phyloP scores from a whole-genome alignment of 345 rosid species.

The Dipteronia dyeriana region DNA sequence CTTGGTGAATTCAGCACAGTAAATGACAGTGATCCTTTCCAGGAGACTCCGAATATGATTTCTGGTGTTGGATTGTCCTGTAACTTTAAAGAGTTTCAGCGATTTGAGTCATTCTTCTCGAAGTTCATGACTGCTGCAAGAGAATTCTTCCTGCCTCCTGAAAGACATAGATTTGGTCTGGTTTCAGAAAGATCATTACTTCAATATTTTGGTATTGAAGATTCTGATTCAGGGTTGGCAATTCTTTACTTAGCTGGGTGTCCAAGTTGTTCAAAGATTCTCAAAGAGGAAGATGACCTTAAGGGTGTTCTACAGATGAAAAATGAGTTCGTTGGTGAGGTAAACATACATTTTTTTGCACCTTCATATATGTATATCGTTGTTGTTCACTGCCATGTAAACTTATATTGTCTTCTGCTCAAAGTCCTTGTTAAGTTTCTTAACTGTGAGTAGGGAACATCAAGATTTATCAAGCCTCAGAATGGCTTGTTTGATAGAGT shows the following conservation, averaged over 20 bases:
- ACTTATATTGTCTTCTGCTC: neutral
- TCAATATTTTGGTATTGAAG: conserved; percentile 50
- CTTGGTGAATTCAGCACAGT: conserved; percentile 49
- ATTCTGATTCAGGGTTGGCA: conserved; percentile 63
- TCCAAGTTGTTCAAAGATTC: conserved; percentile 66
- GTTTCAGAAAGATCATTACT: conserved; percentile 63
- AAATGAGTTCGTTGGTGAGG: conserved; percentile 65
- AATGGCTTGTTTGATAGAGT: neutral
- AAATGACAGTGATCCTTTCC: conserved; percentile 42
- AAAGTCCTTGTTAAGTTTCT: neutral
- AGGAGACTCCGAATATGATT: conserved; percentile 32
- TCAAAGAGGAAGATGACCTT: conserved; percentile 59
- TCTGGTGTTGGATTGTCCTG: conserved; percentile 46
- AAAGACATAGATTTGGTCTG: conserved; percentile 74
- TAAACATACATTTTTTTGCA: conserved; percentile 24
- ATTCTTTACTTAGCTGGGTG: conserved; percentile 67
- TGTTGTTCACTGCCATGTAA: neutral
- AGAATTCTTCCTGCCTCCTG: conserved; percentile 68
- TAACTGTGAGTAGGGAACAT: neutral
- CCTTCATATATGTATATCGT: neutral
- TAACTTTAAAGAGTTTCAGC: conserved; percentile 60
- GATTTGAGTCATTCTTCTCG: conserved; percentile 65
- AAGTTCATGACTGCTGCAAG: conserved; percentile 52
- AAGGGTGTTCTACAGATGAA: conserved; percentile 45
- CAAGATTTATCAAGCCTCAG: conserved; percentile 6